Base-by-base conservation (phyloP, 176 grass and related monocot genomes). In the Avena insularis region DNA sequence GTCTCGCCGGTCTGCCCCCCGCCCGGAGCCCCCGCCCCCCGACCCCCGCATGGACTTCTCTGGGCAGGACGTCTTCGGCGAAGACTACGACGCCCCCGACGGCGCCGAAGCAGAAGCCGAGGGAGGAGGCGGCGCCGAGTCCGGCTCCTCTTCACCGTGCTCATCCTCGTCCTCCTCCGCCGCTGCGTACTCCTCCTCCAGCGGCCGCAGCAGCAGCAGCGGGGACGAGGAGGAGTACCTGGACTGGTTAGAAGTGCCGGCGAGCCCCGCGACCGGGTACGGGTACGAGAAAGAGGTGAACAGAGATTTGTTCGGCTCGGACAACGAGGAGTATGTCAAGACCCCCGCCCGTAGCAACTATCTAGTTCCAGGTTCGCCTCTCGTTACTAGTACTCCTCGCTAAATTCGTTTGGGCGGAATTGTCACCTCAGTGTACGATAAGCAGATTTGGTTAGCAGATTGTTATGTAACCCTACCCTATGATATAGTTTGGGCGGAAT, bases 31-130 rank as follows among this genome's bases (percentile, higher is more conserved):
- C 58, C 25, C 63, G 63, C 29, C 5, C 61, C 72, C 12, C 8
- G 38, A 38, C 36, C 62, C 16, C 55, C 21, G 55, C 65, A 97
- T 97, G 95, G 91, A 95, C 90, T 95, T 90, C 70, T 77, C 95
- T 23, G 95, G 89, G 79, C 89, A 90, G 62, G 89, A 97, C 50
- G 82, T 88, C 5, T 95, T 93, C 72, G 93, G 86, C 31, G 95
- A 90, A 5, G 38, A 38, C 38, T 38, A 38, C 38, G 38, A 38
- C 38, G 38, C 38, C 38, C 38, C 5, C 38, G 57, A 74, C 62
- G 6, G 78, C 79, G 84, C 79, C 36, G 36, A 38, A 38, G 36
- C 36, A 5, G 36, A 38, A 38, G 36, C 36, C 36, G 36, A 38
- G 36, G 36, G 36, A 38, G 36, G 36, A 38, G 36, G 36, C 36